Evolutionary conservation across 1,139 yeast species (phyloP), one percentile per base, ranked within the genome.

Genomic region (Saccharomyces hybrid): DNA sequence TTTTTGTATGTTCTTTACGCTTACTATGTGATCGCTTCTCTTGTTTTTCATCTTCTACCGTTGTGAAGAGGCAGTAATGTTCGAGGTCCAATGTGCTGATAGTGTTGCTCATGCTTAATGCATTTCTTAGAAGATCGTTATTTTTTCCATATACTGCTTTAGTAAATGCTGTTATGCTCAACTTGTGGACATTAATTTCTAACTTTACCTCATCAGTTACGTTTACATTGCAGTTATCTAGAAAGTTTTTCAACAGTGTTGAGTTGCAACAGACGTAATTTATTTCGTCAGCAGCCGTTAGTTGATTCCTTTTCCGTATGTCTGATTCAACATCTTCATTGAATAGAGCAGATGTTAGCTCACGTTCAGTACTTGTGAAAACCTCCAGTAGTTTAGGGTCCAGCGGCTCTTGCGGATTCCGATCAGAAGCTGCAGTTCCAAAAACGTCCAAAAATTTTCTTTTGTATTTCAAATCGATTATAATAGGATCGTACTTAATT

Each of bases 201-300:
- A 81, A 65, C 58, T 76, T 78, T 59, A 81, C 75, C 60, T 81
- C 84, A 59, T 81, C 86, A 0, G 84, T 78, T 2, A 78, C 72
- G 72, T 74, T 76, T 1, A 63, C 54, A 52, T 65, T 65, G 49
- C 68, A 67, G 48, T 64, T 64, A 49, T 82, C 86, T 5, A 82
- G 61, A 61, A 81, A 81, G 55, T 73, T 78, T 61, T 78, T 79
- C 28, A 79, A 69, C 4, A 79, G 70, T 1, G 66, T 57, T 46
- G 74, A 76, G 30, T 76, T 79, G 25, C 81, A 73, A 67, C 73
- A 70, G 3, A 82, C 65, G 58, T 75, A 75, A 57, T 77, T 73
- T 9, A 71, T 70, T 34, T 61, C 70, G 50, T 66, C 67, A 5
- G 59, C 63, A 5, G 54, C 56, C 25, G 63, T 59, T 30, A 59